Conservation (phyloP, 2,329 filamentous ascomycete species). For the Diplodia sapinea region DNA sequence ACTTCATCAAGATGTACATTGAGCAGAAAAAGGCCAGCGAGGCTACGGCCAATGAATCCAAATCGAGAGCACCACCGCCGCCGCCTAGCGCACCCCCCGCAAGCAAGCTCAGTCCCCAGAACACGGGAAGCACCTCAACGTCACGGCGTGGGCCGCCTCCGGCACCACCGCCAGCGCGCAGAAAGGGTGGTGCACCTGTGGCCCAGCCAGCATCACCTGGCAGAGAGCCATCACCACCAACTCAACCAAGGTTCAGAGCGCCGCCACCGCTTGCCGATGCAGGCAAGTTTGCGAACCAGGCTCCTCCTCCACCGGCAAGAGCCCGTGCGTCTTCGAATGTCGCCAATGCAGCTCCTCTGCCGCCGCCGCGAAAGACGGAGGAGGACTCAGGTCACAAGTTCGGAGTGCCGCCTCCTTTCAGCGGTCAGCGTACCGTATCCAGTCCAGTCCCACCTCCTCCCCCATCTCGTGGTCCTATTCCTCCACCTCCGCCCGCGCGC, state of each 20-base stretch:
- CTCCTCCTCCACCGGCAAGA: conserved; percentile 54
- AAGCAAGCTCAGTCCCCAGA: conserved; percentile 61
- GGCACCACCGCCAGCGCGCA: conserved; percentile 61
- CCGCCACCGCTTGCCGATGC: conserved; percentile 90
- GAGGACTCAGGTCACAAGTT: conserved; percentile 67
- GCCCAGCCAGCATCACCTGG: conserved; percentile 57
- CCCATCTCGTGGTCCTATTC: conserved; percentile 71
- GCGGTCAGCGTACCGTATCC: conserved; percentile 64
- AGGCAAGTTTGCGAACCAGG: conserved; percentile 71
- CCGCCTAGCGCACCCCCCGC: conserved; percentile 57
- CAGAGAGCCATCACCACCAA: conserved; percentile 63
- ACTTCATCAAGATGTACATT: conserved; percentile 72
- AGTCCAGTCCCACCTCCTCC: conserved; percentile 71
- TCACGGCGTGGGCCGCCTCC: conserved; percentile 65
- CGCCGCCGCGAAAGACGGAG: conserved; percentile 70
- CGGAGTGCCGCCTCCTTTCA: conserved; percentile 80
- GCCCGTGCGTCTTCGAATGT: conserved; percentile 57
- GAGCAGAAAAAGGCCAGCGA: conserved; percentile 65
- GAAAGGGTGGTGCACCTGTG: conserved; percentile 47
- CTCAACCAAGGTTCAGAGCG: conserved; percentile 75
- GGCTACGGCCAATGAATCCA: conserved; percentile 54
- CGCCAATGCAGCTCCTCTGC: conserved; percentile 64
- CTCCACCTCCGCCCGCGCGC: conserved; percentile 57
- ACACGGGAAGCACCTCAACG: conserved; percentile 64
- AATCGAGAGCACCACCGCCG: conserved; percentile 65